These are phyloP conservation scores for Aspergillus sp. DNA, from an alignment of 2,329 filamentous ascomycete species.

Conservation along the genomic window DNA sequence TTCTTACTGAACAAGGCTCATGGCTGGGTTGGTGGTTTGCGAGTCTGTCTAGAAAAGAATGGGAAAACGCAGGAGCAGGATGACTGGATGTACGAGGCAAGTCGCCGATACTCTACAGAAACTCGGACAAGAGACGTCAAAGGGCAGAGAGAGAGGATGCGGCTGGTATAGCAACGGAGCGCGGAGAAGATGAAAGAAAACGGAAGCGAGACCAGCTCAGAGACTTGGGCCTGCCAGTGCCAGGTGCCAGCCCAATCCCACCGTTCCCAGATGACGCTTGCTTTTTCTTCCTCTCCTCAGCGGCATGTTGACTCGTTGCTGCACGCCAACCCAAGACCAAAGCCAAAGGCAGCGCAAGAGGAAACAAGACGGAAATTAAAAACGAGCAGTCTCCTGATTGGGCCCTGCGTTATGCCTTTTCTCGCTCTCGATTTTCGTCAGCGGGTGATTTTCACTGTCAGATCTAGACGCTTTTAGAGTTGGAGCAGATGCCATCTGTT, in stretches of 20 bases:
- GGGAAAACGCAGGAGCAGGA: background rate
- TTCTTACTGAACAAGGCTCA: conserved; percentile 27
- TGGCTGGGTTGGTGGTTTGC: conserved; percentile 11
- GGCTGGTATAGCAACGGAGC: conserved; percentile 2
- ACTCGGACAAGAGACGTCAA: background rate
- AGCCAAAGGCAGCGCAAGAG: conserved; percentile 2
- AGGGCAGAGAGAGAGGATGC: background rate
- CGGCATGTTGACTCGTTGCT: conserved; percentile 11
- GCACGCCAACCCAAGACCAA: conserved; percentile 11
- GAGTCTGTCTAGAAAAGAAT: background rate
- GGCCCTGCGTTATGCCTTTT: background rate
- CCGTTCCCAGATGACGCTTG: conserved; percentile 11
- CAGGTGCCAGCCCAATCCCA: conserved; percentile 4
- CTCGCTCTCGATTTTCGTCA: conserved; percentile 6
- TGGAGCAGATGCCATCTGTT: conserved; percentile 4
- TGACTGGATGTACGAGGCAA: background rate
- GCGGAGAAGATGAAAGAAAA: background rate
- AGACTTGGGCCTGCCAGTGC: background rate
- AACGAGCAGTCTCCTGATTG: conserved; percentile 3
- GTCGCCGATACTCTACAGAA: conserved; percentile 4
- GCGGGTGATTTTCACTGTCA: conserved; percentile 9
- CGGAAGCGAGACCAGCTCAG: background rate
- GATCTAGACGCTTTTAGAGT: conserved; percentile 8
- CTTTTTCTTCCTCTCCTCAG: conserved; percentile 14
- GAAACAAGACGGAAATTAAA: conserved; percentile 5